phyloP scores from a whole-genome alignment of 2,329 filamentous ascomycete species.

The Xylaria hypoxylon region DNA sequence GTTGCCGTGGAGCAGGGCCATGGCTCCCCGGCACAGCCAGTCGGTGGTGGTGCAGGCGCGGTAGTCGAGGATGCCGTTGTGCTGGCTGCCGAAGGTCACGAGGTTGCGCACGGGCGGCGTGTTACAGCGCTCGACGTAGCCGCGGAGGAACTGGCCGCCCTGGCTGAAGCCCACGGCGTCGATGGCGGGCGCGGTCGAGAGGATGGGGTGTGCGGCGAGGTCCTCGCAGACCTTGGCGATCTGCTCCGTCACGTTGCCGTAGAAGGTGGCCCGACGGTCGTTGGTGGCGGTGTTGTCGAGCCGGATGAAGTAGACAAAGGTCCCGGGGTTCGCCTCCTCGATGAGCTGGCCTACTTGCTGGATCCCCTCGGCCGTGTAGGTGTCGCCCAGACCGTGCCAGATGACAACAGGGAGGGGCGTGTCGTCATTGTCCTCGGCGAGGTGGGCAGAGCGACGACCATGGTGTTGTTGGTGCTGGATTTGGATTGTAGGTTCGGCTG shows the following conservation, averaged over 20 bases:
- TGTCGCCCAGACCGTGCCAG: conserved; percentile 88
- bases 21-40: conserved; percentile 83
- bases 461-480: conserved; percentile 13
- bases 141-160: conserved; percentile 95
- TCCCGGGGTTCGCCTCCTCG: conserved; percentile 80
- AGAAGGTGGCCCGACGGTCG: conserved; percentile 87
- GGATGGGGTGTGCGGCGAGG: conserved; percentile 79
- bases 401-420: conserved; percentile 89
- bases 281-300: conserved; percentile 72
- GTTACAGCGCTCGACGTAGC: conserved; percentile 89
- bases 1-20: conserved; percentile 80
- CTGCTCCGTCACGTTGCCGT: conserved; percentile 88
- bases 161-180: conserved; percentile 96
- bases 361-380: conserved; percentile 81
- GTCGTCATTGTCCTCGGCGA: conserved; percentile 60
- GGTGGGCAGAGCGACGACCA: neutral
- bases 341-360: conserved; percentile 77
- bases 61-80: conserved; percentile 91
- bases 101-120: conserved; percentile 78
- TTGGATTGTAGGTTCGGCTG: conserved; percentile 25
- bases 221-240: conserved; percentile 81
- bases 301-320: conserved; percentile 83
- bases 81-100: conserved; percentile 89
- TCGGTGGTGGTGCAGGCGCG: conserved; percentile 77
- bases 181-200: conserved; percentile 83